Percentiles rank a stretch among this genome's conserved stretches.
phyloP scores from a whole-genome alignment of 1,284 basidiomycete species.

The Puccinia hordei region DNA sequence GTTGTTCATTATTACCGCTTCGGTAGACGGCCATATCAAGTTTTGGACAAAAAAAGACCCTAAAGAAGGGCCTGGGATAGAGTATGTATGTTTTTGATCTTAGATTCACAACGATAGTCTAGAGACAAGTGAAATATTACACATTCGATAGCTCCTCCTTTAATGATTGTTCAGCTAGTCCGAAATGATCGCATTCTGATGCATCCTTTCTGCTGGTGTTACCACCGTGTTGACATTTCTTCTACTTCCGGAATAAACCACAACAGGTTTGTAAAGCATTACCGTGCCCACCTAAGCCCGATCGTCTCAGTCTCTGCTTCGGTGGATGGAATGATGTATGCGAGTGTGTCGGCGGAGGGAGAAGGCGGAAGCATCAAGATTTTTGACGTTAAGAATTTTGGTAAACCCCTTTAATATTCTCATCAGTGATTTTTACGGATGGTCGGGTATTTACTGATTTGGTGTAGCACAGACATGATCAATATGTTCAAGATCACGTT shows the following conservation, averaged over 20 bases:
- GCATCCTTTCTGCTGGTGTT: neutral
- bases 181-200: neutral
- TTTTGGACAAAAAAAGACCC: slow-evolving; percentile 95
- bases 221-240: neutral
- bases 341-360: slow-evolving; percentile 67
- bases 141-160: neutral
- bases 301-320: slow-evolving; percentile 81
- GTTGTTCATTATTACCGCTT: slow-evolving; percentile 90
- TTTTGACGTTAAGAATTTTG: slow-evolving; percentile 96
- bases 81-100: slow-evolving; percentile 55
- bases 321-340: slow-evolving; percentile 87
- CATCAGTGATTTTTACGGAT: neutral
- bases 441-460: slow-evolving; percentile 11
- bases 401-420: slow-evolving; percentile 62
- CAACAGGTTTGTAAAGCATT: slow-evolving; percentile 54
- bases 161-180: neutral
- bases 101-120: slow-evolving; percentile 3
- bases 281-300: slow-evolving; percentile 80
- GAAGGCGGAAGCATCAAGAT: slow-evolving; percentile 76
- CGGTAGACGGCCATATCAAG: slow-evolving; percentile 91
- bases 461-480: slow-evolving; percentile 78
- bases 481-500: slow-evolving; percentile 91
- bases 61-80: slow-evolving; percentile 55
- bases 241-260: neutral
- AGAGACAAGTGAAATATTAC: neutral